Evolutionary conservation across 768 basidiomycete species (phyloP).

Genomic region (Daedalea quercina): DNA sequence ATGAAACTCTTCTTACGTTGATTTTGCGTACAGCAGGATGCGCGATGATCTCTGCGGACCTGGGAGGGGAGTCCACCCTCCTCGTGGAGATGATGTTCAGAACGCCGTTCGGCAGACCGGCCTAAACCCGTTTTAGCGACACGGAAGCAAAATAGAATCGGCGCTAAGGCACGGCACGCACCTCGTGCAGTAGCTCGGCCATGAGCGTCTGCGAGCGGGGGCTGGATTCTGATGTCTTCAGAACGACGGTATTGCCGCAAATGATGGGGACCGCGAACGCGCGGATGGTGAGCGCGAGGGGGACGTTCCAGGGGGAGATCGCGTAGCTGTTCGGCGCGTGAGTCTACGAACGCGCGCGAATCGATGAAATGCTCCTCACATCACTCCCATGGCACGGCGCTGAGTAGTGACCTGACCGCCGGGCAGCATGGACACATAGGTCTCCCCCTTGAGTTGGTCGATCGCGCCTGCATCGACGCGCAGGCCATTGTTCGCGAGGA

Average conservation of each 20-base stretch:
- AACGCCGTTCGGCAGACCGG: conserved; percentile 57
- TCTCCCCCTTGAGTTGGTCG: conserved; percentile 35
- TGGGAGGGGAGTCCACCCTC: conserved; percentile 32
- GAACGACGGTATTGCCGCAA: conserved; percentile 50
- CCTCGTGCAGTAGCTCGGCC: conserved; percentile 40
- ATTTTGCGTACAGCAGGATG: conserved; percentile 46
- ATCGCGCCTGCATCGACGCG: conserved; percentile 28
- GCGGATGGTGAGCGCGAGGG: conserved; percentile 37
- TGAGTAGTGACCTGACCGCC: conserved; percentile 40
- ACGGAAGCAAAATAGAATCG: neutral
- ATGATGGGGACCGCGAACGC: conserved; percentile 40
- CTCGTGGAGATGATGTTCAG: conserved; percentile 50
- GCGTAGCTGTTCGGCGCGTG: conserved; percentile 13
- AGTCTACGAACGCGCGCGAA: neutral
- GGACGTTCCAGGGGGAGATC: conserved; percentile 54
- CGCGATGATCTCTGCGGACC: conserved; percentile 46
- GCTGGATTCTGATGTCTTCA: conserved; percentile 46
- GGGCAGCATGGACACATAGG: conserved; percentile 35
- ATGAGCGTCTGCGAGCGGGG: conserved; percentile 42
- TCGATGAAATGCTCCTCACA: conserved; percentile 28
- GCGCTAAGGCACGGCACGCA: neutral
- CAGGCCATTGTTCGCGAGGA: conserved; percentile 19
- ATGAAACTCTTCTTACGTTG: conserved; percentile 34
- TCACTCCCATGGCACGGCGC: conserved; percentile 43
- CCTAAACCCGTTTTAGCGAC: conserved; percentile 20